A percentile compares a stretch with the other conserved stretches of the same genome.
These are phyloP conservation scores for Plasmodium vivax DNA, from an alignment of 169 alveolate genomes.

Conservation along the genomic window DNA sequence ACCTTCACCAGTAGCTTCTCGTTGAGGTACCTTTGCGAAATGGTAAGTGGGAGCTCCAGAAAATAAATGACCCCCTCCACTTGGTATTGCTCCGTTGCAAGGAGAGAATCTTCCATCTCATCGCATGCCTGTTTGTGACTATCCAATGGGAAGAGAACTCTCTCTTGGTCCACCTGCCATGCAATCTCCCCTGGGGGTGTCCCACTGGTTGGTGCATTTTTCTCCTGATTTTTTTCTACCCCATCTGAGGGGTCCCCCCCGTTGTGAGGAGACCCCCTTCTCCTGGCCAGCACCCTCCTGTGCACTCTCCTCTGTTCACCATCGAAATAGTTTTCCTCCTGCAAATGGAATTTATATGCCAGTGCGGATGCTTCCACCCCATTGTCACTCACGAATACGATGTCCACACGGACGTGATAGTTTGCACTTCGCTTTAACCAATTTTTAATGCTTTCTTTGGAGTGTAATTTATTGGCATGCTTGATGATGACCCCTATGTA, in stretches of 20 bases:
- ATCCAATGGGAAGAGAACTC: not conserved
- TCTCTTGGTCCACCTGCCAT: not conserved
- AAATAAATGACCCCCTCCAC: conserved; percentile 35
- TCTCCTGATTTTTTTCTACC: not conserved
- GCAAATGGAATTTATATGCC: conserved; percentile 26
- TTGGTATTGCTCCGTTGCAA: not conserved
- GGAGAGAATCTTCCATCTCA: not conserved
- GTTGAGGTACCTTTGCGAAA: conserved; percentile 33
- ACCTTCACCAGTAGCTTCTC: conserved; percentile 15
- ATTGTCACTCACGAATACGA: conserved; percentile 15
- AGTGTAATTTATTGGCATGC: not conserved
- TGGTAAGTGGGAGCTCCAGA: conserved; percentile 22
- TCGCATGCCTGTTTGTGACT: not conserved
- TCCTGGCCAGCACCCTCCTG: conserved; percentile 1
- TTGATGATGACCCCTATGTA: conserved; percentile 32
- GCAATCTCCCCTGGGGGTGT: not conserved
- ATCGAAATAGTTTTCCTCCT: conserved; percentile 26
- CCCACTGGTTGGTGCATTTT: not conserved
- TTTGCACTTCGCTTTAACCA: conserved; percentile 24
- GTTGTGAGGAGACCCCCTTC: not conserved
- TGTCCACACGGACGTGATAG: not conserved
- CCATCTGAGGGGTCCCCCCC: not conserved
- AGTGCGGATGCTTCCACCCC: conserved; percentile 26
- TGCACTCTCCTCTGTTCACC: conserved; percentile 4
- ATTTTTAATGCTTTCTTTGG: not conserved